phyloP scores from a whole-genome alignment of 257 asterid genomes.

The Solanum chaucha region DNA sequence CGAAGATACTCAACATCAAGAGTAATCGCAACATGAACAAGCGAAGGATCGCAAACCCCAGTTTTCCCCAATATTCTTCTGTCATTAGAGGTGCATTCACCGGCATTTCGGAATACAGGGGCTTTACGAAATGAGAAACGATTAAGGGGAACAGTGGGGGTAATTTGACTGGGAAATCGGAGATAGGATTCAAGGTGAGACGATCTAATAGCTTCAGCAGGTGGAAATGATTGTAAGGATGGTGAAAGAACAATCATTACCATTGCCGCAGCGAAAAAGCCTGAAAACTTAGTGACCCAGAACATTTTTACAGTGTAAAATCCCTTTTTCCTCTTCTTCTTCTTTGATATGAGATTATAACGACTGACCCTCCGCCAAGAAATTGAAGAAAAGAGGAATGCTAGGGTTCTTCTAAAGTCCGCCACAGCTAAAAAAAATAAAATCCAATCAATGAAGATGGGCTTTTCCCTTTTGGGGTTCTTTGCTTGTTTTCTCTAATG shows the following conservation, averaged over 20 bases:
- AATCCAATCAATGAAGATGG: not conserved
- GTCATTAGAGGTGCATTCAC: slow-evolving; percentile 23
- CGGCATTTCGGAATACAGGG: slow-evolving; percentile 55
- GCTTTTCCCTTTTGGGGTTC: not conserved
- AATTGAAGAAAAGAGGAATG: slow-evolving; percentile 26
- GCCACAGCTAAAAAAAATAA: slow-evolving; percentile 23
- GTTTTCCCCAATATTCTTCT: slow-evolving; percentile 13
- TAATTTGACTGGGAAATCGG: slow-evolving; percentile 10
- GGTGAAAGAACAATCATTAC: slow-evolving; percentile 64
- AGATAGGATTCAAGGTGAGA: slow-evolving; percentile 38
- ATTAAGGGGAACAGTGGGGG: slow-evolving; percentile 7
- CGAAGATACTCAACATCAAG: slow-evolving; percentile 79
- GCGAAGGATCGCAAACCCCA: slow-evolving; percentile 57
- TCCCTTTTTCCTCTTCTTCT: slow-evolving; percentile 10
- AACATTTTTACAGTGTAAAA: slow-evolving; percentile 39
- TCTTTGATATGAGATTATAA: slow-evolving; percentile 3
- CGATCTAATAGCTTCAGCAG: slow-evolving; percentile 89
- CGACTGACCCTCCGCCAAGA: slow-evolving; percentile 1
- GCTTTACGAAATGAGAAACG: slow-evolving; percentile 51
- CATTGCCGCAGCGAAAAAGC: slow-evolving; percentile 71
- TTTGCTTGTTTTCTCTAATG: slow-evolving; percentile 8
- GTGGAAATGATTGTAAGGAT: slow-evolving; percentile 77
- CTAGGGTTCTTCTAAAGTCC: slow-evolving; percentile 42
- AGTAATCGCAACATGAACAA: slow-evolving; percentile 86
- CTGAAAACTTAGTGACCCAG: slow-evolving; percentile 65